phyloP scores from a whole-genome alignment of 345 rosid genomes.

The Angophora floribunda region DNA sequence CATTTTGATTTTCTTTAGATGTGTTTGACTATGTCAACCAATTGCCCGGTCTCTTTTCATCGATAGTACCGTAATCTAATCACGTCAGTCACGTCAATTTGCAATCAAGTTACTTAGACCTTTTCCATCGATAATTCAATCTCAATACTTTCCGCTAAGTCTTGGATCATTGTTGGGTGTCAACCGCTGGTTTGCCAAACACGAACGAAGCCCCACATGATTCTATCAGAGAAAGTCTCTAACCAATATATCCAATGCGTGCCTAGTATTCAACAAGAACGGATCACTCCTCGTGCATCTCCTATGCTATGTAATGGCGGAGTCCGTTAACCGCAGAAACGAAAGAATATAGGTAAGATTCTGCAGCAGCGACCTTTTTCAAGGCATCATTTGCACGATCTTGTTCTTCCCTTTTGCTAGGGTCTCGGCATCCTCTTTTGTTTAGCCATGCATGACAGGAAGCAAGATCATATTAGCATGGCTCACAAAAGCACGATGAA shows the following conservation, averaged over 20 bases:
- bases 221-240: background rate
- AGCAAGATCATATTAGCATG: background rate
- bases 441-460: background rate
- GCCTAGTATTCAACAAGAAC: background rate
- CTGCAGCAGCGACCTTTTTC: background rate
- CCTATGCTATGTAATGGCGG: background rate
- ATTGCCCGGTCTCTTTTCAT: background rate
- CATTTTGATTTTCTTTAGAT: background rate
- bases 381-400: background rate
- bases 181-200: background rate
- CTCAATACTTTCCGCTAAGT: background rate
- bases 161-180: background rate
- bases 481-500: background rate
- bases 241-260: background rate
- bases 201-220: background rate
- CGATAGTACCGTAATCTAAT: too few relatives aligned
- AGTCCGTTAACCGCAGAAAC: background rate
- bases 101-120: background rate
- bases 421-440: background rate
- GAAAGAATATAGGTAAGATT: background rate
- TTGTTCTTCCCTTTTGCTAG: background rate
- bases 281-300: background rate
- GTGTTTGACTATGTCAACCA: background rate
- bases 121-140: background rate
- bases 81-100: background rate